Evolutionary conservation across 176 grass and related monocot species (phyloP).

Genomic region (Dendrocalamus sinicus): DNA sequence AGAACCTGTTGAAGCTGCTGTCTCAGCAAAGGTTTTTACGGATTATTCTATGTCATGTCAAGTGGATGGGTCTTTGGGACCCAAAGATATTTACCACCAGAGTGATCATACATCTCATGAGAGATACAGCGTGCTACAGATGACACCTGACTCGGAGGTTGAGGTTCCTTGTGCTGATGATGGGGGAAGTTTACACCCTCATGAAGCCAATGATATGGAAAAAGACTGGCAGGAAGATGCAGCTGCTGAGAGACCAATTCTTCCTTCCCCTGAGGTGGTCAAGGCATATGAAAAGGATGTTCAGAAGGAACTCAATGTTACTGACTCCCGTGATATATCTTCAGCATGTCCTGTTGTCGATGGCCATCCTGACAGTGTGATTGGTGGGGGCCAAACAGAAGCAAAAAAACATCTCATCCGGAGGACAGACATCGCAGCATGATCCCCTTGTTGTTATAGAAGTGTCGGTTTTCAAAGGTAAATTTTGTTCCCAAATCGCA

Average conservation of each 20-base stretch:
- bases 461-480: constrained; percentile 47
- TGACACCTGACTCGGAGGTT: constrained; percentile 68
- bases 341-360: constrained; percentile 16
- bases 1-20: constrained; percentile 37
- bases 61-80: constrained; percentile 44
- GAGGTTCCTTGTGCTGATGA: constrained; percentile 56
- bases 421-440: not conserved
- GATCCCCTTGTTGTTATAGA: constrained; percentile 5
- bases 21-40: constrained; percentile 40
- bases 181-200: constrained; percentile 37
- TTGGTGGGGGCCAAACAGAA: constrained; percentile 24
- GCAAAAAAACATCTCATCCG: constrained; percentile 10
- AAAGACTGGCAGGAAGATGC: constrained; percentile 41
- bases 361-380: constrained; percentile 29
- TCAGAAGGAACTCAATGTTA: constrained; percentile 42
- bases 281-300: constrained; percentile 50
- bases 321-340: constrained; percentile 25
- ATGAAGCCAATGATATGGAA: constrained; percentile 27
- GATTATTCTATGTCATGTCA: constrained; percentile 49
- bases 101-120: constrained; percentile 47
- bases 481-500: constrained; percentile 9
- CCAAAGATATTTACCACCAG: constrained; percentile 53
- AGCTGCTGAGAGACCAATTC: constrained; percentile 23
- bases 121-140: constrained; percentile 58
- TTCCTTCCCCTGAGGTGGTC: constrained; percentile 26